A percentile compares a stretch with the other conserved stretches of the same genome.
phyloP scores from a whole-genome alignment of 805 yeast species.

The Monosporozyma siamensis region DNA sequence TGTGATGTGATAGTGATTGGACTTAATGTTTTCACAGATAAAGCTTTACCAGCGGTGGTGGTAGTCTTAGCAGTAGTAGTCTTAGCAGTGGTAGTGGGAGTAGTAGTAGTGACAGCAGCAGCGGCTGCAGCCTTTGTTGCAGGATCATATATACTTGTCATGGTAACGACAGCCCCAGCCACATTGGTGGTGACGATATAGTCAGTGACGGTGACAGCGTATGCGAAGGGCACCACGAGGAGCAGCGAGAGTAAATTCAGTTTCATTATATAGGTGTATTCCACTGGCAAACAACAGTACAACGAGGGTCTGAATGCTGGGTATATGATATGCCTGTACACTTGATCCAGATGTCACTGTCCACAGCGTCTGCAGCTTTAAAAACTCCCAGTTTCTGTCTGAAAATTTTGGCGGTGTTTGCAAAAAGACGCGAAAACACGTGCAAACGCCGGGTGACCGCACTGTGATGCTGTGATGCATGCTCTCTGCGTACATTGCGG shows the following conservation, averaged over 20 bases:
- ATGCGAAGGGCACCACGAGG: slow-evolving; percentile 11
- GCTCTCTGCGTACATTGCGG: too few relatives aligned
- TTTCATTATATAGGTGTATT: not conserved
- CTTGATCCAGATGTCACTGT: too few relatives aligned
- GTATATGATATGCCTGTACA: too few relatives aligned
- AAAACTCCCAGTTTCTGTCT: too few relatives aligned
- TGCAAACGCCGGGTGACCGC: too few relatives aligned
- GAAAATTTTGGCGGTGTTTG: too few relatives aligned
- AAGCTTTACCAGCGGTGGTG: slow-evolving; percentile 25
- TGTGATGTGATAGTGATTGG: slow-evolving; percentile 13
- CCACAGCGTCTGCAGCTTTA: too few relatives aligned
- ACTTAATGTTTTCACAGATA: slow-evolving; percentile 1
- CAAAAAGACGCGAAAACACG: too few relatives aligned
- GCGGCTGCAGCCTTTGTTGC: slow-evolving; percentile 22
- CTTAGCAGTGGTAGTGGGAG: slow-evolving; percentile 2
- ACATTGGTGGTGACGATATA: slow-evolving; percentile 25
- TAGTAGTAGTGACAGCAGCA: slow-evolving; percentile 11
- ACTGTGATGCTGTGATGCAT: too few relatives aligned
- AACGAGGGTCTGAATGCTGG: too few relatives aligned
- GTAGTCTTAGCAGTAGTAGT: slow-evolving; percentile 25
- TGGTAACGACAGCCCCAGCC: slow-evolving; percentile 26
- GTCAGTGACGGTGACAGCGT: slow-evolving; percentile 15
- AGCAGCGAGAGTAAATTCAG: slow-evolving; percentile 2
- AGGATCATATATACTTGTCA: slow-evolving; percentile 21
- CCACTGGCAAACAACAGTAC: too few relatives aligned